Evolutionary conservation across 768 basidiomycete genomes (phyloP), one percentile per base, ranked within the genome.

Genomic region (Tubosaeta sp.): DNA sequence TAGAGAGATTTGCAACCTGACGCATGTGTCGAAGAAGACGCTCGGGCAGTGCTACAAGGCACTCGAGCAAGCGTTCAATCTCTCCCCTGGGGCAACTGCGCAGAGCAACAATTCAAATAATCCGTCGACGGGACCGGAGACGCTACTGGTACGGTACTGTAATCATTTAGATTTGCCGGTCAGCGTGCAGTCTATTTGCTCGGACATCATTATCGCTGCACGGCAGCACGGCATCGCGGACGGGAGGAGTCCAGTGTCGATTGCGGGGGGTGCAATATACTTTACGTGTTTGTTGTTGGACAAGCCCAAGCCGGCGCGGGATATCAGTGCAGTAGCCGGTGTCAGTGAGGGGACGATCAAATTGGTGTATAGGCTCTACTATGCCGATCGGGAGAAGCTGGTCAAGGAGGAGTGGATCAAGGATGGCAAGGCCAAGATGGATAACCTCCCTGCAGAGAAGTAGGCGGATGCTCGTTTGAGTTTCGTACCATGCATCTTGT

Each of bases 261-360:
- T 99, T 59, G 97, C 95, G n/a, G 91, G 92, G 38, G 93, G 91
- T 37, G 91, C 92, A 17, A 93, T 99, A 54, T 93, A 88, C 74
- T 97, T 98, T 72, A 90, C 91, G 29, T 90, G 89, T 64, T 78
- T 86, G 58, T 65, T 97, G 39, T 76, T 95, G 62, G 91, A 86
- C 48, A 82, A 83, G 62, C 62, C 73, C 26, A 91, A 90, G 71
- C 78, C 83, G 22, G 79, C 87, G 44, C 84, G 84, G 71, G 92
- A 97, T 63, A 94, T 99, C 64, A 88, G 88, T 56, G 74, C 77
- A 14, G 91, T 97, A 11, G 95, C 92, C 4, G 93, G 94, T 10
- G 93, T 97, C 17, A 94, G 92, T 65, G 95, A 98, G 67, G 86
- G 91, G 46, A 98, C 97, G 46, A 94, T 97, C 66, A 91, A 91